Conservation (phyloP, 495 filamentous ascomycete genomes). For the Hyaloscypha bicolor region DNA sequence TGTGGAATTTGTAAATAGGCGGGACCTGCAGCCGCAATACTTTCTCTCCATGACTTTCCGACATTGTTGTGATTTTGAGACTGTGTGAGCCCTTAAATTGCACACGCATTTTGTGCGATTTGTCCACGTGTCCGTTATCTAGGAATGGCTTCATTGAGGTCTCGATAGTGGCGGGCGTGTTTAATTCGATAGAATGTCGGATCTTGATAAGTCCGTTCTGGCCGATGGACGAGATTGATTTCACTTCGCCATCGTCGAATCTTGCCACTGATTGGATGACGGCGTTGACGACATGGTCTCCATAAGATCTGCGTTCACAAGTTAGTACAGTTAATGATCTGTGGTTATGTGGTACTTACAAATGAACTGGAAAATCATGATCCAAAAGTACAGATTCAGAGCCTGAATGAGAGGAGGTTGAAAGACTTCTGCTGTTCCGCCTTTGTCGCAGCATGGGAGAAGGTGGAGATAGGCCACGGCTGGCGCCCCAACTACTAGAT, state of each 20-base stretch:
- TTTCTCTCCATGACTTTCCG: constrained; percentile 3
- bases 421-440: constrained; percentile 12
- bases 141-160: constrained; percentile 20
- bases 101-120: constrained; percentile 9
- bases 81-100: constrained; percentile 17
- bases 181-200: constrained; percentile 16
- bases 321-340: neutral
- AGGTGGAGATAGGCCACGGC: neutral
- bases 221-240: constrained; percentile 9
- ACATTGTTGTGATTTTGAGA: constrained; percentile 1
- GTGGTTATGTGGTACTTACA: constrained; percentile 4
- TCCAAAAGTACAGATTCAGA: neutral
- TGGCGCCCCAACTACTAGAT: no score
- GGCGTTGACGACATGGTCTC: neutral
- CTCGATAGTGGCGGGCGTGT: neutral
- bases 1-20: constrained; percentile 22
- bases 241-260: constrained; percentile 14
- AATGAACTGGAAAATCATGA: neutral
- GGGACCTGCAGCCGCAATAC: neutral
- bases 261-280: constrained; percentile 3
- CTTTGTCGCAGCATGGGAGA: neutral
- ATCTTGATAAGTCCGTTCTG: constrained; percentile 3
- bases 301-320: neutral
- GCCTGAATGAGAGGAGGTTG: constrained; percentile 10
- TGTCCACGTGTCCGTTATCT: constrained; percentile 15